Conservation (phyloP, 2,329 filamentous ascomycete genomes). For the Botryotinia globosa region DNA sequence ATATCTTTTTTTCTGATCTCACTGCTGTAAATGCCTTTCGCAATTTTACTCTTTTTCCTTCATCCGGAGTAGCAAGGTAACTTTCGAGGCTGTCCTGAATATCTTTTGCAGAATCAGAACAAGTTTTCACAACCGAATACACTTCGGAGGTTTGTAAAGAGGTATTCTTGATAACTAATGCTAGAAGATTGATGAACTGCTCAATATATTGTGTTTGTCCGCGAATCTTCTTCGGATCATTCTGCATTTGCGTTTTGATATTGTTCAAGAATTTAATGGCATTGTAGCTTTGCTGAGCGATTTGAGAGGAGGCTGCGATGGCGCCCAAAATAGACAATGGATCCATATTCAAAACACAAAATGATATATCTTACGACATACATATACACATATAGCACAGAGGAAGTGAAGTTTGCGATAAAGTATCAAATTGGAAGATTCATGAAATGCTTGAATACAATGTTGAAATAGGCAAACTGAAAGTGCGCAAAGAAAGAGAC, state of each 20-base stretch:
- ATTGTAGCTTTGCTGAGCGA: slow-evolving; percentile 8
- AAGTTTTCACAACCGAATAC: not conserved
- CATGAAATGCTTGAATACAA: not conserved
- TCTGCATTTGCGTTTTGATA: slow-evolving; percentile 12
- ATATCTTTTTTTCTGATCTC: slow-evolving; percentile 10
- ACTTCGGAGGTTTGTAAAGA: slow-evolving; percentile 2
- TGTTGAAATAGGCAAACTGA: not conserved
- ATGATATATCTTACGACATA: not conserved
- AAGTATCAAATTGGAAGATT: not conserved
- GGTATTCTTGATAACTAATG: not conserved
- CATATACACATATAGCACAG: not conserved
- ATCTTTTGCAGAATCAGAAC: not conserved
- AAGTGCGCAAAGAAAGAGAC: no score
- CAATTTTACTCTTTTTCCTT: not conserved
- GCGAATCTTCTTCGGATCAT: not conserved
- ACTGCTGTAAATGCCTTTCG: slow-evolving; percentile 14
- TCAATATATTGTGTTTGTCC: slow-evolving; percentile 15
- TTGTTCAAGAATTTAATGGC: slow-evolving; percentile 4
- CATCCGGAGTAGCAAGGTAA: not conserved
- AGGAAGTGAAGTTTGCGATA: not conserved
- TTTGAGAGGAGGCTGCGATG: slow-evolving; percentile 15
- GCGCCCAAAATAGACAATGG: slow-evolving; percentile 18
- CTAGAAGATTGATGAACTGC: not conserved
- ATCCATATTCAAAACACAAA: slow-evolving; percentile 11
- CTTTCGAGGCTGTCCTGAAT: not conserved